phyloP scores from a whole-genome alignment of 139 green algal genomes.

The Chlorella sorokiniana region DNA sequence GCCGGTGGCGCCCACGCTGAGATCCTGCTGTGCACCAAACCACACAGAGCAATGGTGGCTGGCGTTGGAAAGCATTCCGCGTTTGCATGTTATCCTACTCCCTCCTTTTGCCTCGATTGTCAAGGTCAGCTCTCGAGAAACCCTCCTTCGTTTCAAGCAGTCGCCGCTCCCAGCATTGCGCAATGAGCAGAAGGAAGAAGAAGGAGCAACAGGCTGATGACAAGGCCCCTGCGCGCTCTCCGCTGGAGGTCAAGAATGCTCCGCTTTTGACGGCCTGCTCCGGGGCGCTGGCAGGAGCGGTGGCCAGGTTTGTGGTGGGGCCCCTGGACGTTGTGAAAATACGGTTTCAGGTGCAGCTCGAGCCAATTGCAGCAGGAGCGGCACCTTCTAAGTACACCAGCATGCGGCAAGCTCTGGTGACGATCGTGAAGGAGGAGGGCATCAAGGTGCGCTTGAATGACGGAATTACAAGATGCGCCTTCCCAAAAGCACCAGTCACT shows the following conservation, averaged over 20 bases:
- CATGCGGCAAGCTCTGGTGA: slow-evolving; percentile 79
- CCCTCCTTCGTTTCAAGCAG: no score
- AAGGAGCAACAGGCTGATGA: neutral
- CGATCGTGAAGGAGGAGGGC: slow-evolving; percentile 91
- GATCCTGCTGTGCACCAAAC: no score
- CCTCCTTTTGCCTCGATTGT: no score
- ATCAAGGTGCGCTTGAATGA: slow-evolving; percentile 60
- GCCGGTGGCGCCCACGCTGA: no score
- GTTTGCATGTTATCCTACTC: neutral
- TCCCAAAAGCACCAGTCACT: neutral
- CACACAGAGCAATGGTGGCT: no score
- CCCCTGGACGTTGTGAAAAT: slow-evolving; percentile 99
- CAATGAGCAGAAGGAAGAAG: neutral
- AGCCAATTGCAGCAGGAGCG: slow-evolving; percentile 36
- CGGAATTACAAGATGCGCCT: neutral
- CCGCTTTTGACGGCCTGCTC: slow-evolving; percentile 45
- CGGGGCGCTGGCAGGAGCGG: slow-evolving; percentile 82
- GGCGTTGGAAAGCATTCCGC: no score
- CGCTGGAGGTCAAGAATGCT: neutral
- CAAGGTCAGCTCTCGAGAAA: no score
- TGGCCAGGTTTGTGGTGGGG: slow-evolving; percentile 80
- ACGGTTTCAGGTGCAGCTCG: slow-evolving; percentile 82
- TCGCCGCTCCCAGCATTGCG: neutral
- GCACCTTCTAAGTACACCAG: slow-evolving; percentile 84
- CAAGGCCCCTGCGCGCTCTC: neutral